Conservation (phyloP, 257 asterid genomes). For the Przewalskia tangutica region DNA sequence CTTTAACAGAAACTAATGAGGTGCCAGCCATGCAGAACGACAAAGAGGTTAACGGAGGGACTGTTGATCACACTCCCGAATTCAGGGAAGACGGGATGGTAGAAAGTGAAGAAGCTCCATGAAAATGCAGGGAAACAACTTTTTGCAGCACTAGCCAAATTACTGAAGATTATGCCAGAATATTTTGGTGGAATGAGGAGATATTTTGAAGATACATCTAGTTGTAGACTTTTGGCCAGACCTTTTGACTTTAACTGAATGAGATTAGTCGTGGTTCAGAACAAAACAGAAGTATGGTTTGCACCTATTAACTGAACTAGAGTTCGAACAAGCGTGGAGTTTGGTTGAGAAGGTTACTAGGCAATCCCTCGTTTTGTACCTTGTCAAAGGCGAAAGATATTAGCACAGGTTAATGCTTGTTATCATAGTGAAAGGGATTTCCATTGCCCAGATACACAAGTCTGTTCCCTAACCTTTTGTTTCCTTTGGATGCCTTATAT, state of each 20-base stretch:
- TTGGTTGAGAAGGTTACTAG: not conserved
- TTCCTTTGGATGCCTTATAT: not conserved
- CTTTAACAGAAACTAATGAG: not conserved
- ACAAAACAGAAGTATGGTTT: not conserved
- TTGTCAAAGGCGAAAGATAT: not conserved
- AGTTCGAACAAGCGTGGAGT: not conserved
- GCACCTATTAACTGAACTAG: not conserved
- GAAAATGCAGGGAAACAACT: slow-evolving; percentile 4
- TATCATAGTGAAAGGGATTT: not conserved
- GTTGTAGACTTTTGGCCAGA: not conserved
- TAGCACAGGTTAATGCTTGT: not conserved
- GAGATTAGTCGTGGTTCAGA: slow-evolving; percentile 1
- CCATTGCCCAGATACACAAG: not conserved
- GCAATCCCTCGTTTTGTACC: not conserved
- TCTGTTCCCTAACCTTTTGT: not conserved
- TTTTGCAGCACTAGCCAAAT: not conserved
- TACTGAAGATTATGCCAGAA: not conserved
- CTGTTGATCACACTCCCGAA: slow-evolving; percentile 8
- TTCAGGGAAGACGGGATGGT: slow-evolving; percentile 13
- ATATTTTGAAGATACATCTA: not conserved
- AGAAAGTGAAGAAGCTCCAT: slow-evolving; percentile 9
- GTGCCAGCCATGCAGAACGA: not conserved
- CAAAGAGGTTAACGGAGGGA: slow-evolving; percentile 12
- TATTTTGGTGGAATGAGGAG: not conserved
- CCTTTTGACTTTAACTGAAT: not conserved